phyloP scores from a whole-genome alignment of 2,329 filamentous ascomycete species.

The Calonectria pseudoreteaudii region DNA sequence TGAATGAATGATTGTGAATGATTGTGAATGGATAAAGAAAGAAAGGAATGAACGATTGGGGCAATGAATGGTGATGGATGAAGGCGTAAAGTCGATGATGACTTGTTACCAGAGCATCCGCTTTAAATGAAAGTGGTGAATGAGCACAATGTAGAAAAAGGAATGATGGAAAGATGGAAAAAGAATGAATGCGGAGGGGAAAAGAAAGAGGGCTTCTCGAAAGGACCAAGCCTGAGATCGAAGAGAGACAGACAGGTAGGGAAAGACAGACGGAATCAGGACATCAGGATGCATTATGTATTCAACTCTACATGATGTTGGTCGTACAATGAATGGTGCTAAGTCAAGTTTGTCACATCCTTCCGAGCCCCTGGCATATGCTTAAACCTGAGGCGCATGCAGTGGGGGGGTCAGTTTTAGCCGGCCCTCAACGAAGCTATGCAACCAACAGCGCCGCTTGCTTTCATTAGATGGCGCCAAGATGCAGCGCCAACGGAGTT shows the following conservation, averaged over 20 bases:
- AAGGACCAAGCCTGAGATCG: not conserved
- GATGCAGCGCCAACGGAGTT: conserved; percentile 1
- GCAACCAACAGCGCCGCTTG: not conserved
- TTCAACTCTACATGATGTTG: not conserved
- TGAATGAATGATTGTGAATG: not conserved
- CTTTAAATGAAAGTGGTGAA: not conserved
- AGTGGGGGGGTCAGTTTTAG: not conserved
- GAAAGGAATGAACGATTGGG: not conserved
- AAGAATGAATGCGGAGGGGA: conserved; percentile 1
- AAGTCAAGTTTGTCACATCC: conserved; percentile 6
- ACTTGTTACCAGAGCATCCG: not conserved
- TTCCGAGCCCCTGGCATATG: conserved; percentile 19
- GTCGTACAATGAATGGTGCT: not conserved
- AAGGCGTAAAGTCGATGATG: not conserved
- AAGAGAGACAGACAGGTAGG: not conserved
- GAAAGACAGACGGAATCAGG: conserved; percentile 1
- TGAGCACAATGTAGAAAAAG: not conserved
- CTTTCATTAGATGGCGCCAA: not conserved
- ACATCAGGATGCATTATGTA: conserved; percentile 2
- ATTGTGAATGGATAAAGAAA: not conserved
- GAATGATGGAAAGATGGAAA: not conserved
- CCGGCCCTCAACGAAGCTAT: not conserved
- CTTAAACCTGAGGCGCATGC: conserved; percentile 24
- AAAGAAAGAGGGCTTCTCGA: conserved; percentile 1
- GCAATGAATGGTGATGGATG: not conserved